These are phyloP conservation scores for Carpinus viminea DNA, from an alignment of 306 rosid species.

Conservation along the genomic window DNA sequence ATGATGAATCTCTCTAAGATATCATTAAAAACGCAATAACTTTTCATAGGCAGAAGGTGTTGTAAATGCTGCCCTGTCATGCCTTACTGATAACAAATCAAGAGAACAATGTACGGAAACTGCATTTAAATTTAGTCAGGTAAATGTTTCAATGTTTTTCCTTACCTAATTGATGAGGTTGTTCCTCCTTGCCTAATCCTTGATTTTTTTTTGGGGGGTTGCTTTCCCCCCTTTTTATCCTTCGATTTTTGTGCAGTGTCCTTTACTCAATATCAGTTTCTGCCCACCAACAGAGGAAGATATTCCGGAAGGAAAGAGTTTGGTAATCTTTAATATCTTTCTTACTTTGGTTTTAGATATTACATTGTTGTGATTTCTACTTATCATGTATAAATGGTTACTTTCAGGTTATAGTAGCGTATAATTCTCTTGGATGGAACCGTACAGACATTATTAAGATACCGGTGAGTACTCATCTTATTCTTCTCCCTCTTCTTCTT, in stretches of 20 bases:
- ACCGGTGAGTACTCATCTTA: constrained; percentile 58
- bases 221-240: neutral
- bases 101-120: constrained; percentile 38
- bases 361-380: neutral
- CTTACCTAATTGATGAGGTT: constrained; percentile 18
- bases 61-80: constrained; percentile 68
- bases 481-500: neutral
- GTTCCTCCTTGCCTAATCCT: constrained; percentile 12
- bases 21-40: constrained; percentile 4
- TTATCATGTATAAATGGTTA: constrained; percentile 7
- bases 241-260: constrained; percentile 65
- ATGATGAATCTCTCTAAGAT: neutral
- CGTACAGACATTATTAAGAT: constrained; percentile 72
- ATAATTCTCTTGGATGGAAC: constrained; percentile 92
- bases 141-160: constrained; percentile 29
- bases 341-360: neutral
- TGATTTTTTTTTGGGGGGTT: neutral
- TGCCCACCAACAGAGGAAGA: constrained; percentile 81
- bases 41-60: constrained; percentile 67
- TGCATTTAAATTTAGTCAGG: constrained; percentile 58
- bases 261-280: constrained; percentile 80
- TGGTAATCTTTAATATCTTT: constrained; percentile 51
- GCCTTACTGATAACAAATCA: constrained; percentile 50
- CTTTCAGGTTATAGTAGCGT: constrained; percentile 75
- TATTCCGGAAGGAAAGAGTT: constrained; percentile 58